Evolutionary conservation across 352 stramenopile species (phyloP), one percentile per base, ranked within the genome.

Genomic region (Elongisporangium undulatum): DNA sequence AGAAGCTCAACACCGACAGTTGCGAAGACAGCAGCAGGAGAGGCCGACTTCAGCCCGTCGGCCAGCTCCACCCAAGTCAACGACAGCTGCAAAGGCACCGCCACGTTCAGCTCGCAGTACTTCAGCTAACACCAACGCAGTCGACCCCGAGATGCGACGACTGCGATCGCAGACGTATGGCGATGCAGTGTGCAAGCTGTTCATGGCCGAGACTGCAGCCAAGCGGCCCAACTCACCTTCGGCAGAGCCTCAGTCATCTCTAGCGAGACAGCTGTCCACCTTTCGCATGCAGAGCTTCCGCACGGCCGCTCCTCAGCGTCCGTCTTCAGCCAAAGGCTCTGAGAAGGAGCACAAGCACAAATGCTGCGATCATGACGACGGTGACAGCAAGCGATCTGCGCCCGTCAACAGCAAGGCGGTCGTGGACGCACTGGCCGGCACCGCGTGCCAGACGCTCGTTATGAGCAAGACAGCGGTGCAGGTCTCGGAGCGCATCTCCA

Each of bases 381-480:
- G 45, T 61, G 53, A 12, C 65, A 68, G 16, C 65, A 68, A 62
- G 62, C 5, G 2, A 15, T 17, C 59, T 23, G 56, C 59, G 55
- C 50, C 53, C 58, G 24, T 29, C 5, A 58, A 60, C 49, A 55
- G 54, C 34, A 50, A 29, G 4, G 24, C 51, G 61, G 24, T 29
- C 62, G 55, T 13, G 21, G 66, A 57, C 34, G 13, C 19, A 2
- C 17, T 34, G 2, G 20, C 55, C 5, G 51, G 8, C 23, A 75
- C 72, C 59, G 75, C 75, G 15, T 89, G 77, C 21, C 61, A 68
- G 23, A 87, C 79, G 34, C 68, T 86, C 4, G 77, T 89, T 4
- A 89, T 89, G 79, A 61, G 69, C 16, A 86, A 87, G 20, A 76
- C 74, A 0, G 74, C 74, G 7, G 63, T 78, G 53, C 56, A 68